Percentiles rank a stretch among this genome's conserved stretches.
phyloP scores from a whole-genome alignment of 2,329 filamentous ascomycete species.

The Didymella lethalis region DNA sequence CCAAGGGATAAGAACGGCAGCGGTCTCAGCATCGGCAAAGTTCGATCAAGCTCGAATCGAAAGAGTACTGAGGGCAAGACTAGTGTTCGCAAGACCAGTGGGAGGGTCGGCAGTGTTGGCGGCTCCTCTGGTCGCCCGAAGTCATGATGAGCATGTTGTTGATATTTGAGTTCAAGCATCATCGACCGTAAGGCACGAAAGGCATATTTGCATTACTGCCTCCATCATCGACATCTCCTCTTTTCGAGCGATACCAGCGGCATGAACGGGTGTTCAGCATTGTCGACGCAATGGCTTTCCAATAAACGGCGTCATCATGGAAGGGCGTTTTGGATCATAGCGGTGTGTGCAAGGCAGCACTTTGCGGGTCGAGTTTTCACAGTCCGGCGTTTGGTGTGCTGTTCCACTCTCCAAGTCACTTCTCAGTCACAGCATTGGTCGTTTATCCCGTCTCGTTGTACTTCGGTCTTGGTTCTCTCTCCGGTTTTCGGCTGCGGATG shows the following conservation, averaged over 20 bases:
- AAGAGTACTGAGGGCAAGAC: slow-evolving; percentile 58
- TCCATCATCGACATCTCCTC: slow-evolving; percentile 25
- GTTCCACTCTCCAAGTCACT: slow-evolving; percentile 23
- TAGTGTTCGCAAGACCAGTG: slow-evolving; percentile 61
- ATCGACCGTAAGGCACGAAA: slow-evolving; percentile 31
- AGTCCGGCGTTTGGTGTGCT: slow-evolving; percentile 31
- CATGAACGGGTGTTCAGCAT: slow-evolving; percentile 22
- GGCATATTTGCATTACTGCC: slow-evolving; percentile 32
- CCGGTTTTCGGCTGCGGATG: slow-evolving; percentile 28
- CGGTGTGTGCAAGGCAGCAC: slow-evolving; percentile 26
- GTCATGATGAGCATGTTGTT: slow-evolving; percentile 33
- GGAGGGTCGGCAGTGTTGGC: slow-evolving; percentile 58
- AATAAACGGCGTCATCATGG: slow-evolving; percentile 31
- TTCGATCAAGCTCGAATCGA: slow-evolving; percentile 54
- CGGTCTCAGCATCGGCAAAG: slow-evolving; percentile 57
- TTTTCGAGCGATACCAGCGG: slow-evolving; percentile 21
- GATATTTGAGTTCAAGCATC: slow-evolving; percentile 20
- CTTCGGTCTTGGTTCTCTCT: slow-evolving; percentile 35
- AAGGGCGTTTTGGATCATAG: slow-evolving; percentile 37
- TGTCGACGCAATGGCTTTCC: slow-evolving; percentile 26
- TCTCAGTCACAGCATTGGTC: slow-evolving; percentile 24
- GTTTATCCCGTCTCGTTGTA: slow-evolving; percentile 24
- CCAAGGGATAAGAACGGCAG: slow-evolving; percentile 54
- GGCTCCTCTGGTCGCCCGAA: slow-evolving; percentile 42
- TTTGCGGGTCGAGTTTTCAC: slow-evolving; percentile 23